Conservation (phyloP, 352 stramenopile species). For the Phytophthora tubulina region DNA sequence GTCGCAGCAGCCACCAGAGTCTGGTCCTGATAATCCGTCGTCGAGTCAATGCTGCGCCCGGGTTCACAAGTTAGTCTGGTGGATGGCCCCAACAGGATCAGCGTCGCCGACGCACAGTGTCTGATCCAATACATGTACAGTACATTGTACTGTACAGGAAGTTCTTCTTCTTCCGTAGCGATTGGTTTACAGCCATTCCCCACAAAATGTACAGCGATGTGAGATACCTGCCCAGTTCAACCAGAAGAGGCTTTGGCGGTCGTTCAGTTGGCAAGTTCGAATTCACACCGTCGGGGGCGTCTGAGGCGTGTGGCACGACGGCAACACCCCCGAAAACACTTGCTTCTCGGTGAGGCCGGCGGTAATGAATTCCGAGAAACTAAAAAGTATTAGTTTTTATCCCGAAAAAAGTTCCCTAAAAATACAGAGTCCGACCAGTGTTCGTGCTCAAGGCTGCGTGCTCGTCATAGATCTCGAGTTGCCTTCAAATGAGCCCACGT, state of each 20-base stretch:
- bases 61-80: conserved; percentile 23
- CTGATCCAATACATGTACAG: conserved; percentile 39
- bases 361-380: not conserved
- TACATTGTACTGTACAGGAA: conserved; percentile 10
- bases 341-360: conserved; percentile 1
- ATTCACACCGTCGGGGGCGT: not conserved
- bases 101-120: conserved; percentile 10
- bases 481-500: conserved; percentile 21
- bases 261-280: conserved; percentile 23
- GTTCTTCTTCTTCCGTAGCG: conserved; percentile 14
- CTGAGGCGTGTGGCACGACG: not conserved
- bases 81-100: conserved; percentile 20
- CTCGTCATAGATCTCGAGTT: conserved; percentile 22
- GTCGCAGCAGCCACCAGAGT: conserved; percentile 8
- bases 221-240: conserved; percentile 14
- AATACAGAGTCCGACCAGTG: not conserved
- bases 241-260: conserved; percentile 19
- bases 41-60: conserved; percentile 5
- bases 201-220: conserved; percentile 13
- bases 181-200: conserved; percentile 31
- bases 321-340: conserved; percentile 7
- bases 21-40: not conserved
- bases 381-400: not conserved
- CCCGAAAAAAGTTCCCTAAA: conserved; percentile 7
- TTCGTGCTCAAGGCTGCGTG: too few species aligned